Conservation (phyloP, 2,329 filamentous ascomycete species). For the Claviceps quebecensis region DNA sequence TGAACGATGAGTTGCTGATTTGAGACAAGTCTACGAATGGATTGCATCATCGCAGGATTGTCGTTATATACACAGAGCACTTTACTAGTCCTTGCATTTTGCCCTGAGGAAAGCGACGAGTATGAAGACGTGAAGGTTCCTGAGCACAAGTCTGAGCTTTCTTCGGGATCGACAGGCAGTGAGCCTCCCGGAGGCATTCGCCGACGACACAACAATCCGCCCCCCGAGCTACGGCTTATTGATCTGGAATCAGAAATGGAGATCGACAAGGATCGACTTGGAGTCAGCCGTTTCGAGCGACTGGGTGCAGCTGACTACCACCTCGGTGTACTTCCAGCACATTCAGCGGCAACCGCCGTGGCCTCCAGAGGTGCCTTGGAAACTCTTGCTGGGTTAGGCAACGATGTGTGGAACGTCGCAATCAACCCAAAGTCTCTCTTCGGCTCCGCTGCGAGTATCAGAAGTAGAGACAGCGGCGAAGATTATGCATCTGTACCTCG, state of each 20-base stretch:
- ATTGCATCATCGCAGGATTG: conserved; percentile 95
- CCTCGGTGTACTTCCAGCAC: conserved; percentile 67
- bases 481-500: conserved; percentile 35
- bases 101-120: conserved; percentile 58
- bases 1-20: not conserved
- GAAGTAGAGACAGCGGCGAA: conserved; percentile 46
- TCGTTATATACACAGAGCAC: conserved; percentile 89
- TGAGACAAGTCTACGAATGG: conserved; percentile 63
- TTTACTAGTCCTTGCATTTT: conserved; percentile 82
- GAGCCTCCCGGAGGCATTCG: conserved; percentile 52
- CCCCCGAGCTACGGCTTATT: conserved; percentile 82
- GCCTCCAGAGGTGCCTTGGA: conserved; percentile 61
- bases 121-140: conserved; percentile 22
- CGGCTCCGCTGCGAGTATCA: conserved; percentile 69
- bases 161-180: conserved; percentile 35
- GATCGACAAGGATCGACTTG: conserved; percentile 74
- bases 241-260: conserved; percentile 78
- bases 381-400: conserved; percentile 54
- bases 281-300: conserved; percentile 73
- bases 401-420: conserved; percentile 80
- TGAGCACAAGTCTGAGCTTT: conserved; percentile 28
- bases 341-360: conserved; percentile 47
- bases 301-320: conserved; percentile 87
- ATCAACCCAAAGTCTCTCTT: conserved; percentile 80
- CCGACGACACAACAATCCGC: conserved; percentile 63